phyloP scores from a whole-genome alignment of 345 rosid genomes.

The Dimocarpus longan region DNA sequence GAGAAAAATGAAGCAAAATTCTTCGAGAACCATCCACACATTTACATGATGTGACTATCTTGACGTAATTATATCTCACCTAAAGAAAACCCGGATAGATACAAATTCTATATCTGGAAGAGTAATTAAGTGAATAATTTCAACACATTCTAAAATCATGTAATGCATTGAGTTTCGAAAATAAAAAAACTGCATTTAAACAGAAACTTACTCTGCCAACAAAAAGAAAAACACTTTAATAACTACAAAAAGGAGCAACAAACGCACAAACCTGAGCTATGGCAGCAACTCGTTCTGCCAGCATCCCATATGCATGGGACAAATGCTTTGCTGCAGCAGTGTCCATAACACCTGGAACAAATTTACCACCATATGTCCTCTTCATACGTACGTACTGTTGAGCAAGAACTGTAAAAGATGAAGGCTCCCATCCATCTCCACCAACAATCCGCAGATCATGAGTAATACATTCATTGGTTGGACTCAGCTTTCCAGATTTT shows the following conservation, averaged over 20 bases:
- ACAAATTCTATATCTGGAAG: not conserved
- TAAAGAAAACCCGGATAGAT: not conserved
- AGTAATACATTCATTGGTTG: constrained; percentile 66
- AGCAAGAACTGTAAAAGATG: constrained; percentile 78
- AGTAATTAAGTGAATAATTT: not conserved
- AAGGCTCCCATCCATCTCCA: constrained; percentile 91
- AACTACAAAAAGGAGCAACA: not conserved
- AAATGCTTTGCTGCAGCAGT: constrained; percentile 85
- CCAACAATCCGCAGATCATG: constrained; percentile 67
- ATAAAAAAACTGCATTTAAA: not conserved
- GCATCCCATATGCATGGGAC: constrained; percentile 88
- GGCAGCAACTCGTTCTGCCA: constrained; percentile 79
- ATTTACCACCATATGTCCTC: constrained; percentile 66
- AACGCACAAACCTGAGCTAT: constrained; percentile 80
- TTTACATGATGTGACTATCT: not conserved
- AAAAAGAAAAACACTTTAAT: not conserved
- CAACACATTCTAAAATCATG: not conserved
- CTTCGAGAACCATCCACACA: not conserved
- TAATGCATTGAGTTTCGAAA: not conserved
- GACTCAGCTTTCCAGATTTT: constrained; percentile 76
- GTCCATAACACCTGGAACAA: constrained; percentile 92
- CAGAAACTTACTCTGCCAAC: not conserved
- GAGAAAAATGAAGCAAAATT: not conserved
- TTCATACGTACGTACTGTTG: constrained; percentile 94
- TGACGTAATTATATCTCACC: not conserved